Conservation (phyloP, 768 basidiomycete genomes). For the Tephrocybe sp. region DNA sequence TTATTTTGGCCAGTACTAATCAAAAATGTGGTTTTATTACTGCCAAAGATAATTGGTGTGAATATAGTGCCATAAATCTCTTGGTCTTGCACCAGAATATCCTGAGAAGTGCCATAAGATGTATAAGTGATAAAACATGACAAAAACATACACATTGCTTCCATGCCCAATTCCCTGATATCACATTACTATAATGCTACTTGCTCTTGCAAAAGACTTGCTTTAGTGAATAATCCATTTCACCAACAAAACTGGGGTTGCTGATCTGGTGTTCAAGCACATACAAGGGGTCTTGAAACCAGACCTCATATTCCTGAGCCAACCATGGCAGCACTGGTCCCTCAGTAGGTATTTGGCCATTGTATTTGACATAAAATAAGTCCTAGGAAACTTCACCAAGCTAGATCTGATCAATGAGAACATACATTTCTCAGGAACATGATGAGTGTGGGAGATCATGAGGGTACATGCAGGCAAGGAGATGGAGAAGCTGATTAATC, state of each 20-base stretch:
- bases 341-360: too few relatives aligned
- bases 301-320: too few relatives aligned
- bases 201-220: constrained; percentile 14
- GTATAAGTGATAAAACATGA: background rate
- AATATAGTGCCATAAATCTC: constrained; percentile 13
- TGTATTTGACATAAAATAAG: constrained; percentile 20
- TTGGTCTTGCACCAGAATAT: constrained; percentile 12
- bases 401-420: too few relatives aligned
- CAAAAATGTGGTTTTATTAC: constrained; percentile 27
- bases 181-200: constrained; percentile 18
- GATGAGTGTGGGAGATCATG: constrained; percentile 17
- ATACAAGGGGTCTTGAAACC: constrained; percentile 1
- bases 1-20: constrained; percentile 20
- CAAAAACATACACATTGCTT: constrained; percentile 16
- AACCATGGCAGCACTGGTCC: too few relatives aligned
- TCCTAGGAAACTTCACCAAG: constrained; percentile 31
- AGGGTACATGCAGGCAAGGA: constrained; percentile 8
- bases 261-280: constrained; percentile 2
- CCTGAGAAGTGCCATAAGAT: background rate
- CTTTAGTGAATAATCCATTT: constrained; percentile 20
- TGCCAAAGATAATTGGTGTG: constrained; percentile 21
- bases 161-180: constrained; percentile 27
- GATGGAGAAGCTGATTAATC: constrained; percentile 11
- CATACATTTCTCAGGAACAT: constrained; percentile 19
- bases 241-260: too few relatives aligned